Conservation (phyloP, 2,329 filamentous ascomycete genomes). For the Ophiostoma populinum region DNA sequence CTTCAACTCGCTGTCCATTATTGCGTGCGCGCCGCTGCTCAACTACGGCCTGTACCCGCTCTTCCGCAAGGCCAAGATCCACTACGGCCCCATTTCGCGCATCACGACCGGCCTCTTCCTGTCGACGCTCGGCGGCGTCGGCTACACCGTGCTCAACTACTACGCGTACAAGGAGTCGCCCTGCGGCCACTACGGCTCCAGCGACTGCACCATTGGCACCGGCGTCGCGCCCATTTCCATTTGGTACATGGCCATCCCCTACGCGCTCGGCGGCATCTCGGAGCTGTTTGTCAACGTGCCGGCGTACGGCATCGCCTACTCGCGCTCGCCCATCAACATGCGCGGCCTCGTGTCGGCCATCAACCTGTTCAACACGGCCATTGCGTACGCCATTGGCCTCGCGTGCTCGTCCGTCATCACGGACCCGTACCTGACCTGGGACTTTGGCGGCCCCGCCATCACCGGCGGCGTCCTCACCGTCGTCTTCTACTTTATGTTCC, state of each 20-base stretch:
- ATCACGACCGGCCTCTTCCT: conserved; percentile 41
- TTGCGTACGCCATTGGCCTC: conserved; percentile 51
- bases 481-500: conserved; percentile 28
- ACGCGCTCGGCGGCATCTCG: conserved; percentile 31
- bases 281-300: conserved; percentile 35
- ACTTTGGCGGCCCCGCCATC: conserved; percentile 30
- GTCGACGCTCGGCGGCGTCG: conserved; percentile 27
- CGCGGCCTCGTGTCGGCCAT: conserved; percentile 52
- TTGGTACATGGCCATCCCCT: conserved; percentile 39
- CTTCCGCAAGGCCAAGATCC: conserved; percentile 44
- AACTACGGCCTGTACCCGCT: conserved; percentile 52
- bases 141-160: conserved; percentile 24
- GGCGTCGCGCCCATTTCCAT: conserved; percentile 28
- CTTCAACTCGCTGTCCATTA: conserved; percentile 54
- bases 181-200: conserved; percentile 24
- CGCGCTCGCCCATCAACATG: conserved; percentile 64
- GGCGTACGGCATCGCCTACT: conserved; percentile 36
- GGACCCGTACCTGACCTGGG: conserved; percentile 32
- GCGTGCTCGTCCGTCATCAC: conserved; percentile 29
- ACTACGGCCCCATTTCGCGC: conserved; percentile 59
- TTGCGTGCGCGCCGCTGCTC: conserved; percentile 57
- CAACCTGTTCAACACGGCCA: conserved; percentile 50
- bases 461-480: conserved; percentile 25
- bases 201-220: conserved; percentile 17
- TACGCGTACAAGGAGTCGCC: conserved; percentile 25